Conservation (phyloP, 2,329 filamentous ascomycete genomes). For the Apiospora phragmitis region DNA sequence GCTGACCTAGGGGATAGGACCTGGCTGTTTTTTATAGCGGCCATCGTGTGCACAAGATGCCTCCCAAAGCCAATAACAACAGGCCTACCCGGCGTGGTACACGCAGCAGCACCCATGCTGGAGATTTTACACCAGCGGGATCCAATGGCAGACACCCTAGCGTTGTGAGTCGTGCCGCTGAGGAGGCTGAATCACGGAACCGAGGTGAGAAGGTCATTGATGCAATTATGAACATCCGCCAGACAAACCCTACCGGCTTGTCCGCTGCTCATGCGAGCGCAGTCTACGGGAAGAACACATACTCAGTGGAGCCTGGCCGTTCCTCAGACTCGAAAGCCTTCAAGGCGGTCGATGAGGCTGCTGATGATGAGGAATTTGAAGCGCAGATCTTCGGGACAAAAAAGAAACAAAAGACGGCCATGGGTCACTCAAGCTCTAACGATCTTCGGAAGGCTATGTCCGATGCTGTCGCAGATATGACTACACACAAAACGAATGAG, state of each 20-base stretch:
- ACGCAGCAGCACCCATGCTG: not conserved
- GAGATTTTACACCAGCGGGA: not conserved
- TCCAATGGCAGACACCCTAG: not conserved
- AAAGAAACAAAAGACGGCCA: slow-evolving; percentile 1
- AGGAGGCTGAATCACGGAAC: slow-evolving; percentile 7
- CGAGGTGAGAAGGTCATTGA: slow-evolving; percentile 9
- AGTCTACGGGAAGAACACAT: slow-evolving; percentile 1
- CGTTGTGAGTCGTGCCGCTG: slow-evolving; percentile 3
- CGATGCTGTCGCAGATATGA: slow-evolving; percentile 5
- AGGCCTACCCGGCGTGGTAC: not conserved
- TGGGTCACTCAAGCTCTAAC: not conserved
- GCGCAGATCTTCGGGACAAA: slow-evolving; percentile 8
- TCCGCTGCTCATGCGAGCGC: slow-evolving; percentile 6
- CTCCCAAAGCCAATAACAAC: slow-evolving; percentile 4
- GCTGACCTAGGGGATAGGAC: not conserved
- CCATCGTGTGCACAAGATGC: slow-evolving; percentile 2
- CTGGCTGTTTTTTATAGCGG: not conserved
- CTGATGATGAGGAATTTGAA: slow-evolving; percentile 3
- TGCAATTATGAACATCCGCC: slow-evolving; percentile 9
- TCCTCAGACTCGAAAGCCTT: not conserved
- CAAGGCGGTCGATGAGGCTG: not conserved
- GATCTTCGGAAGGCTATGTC: not conserved
- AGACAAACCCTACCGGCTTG: not conserved
- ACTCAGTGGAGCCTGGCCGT: not conserved
- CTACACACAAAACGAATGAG: not conserved